phyloP scores from a whole-genome alignment of 2,329 filamentous ascomycete species.

The Lojkania enalia region DNA sequence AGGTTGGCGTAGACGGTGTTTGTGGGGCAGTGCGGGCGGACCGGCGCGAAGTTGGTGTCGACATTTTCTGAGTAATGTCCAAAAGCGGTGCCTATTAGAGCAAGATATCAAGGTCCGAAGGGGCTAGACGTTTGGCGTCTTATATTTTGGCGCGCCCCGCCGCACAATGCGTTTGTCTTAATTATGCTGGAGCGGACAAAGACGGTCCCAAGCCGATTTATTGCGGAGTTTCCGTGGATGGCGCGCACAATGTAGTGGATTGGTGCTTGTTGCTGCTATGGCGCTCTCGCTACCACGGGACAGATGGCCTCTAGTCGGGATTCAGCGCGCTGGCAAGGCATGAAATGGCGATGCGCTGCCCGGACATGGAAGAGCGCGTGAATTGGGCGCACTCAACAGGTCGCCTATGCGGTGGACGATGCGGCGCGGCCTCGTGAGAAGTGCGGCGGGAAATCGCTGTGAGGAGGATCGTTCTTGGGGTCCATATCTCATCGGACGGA shows the following conservation, averaged over 20 bases:
- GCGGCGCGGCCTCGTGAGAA: constrained; percentile 26
- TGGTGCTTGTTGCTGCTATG: too few relatives aligned
- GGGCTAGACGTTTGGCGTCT: background rate
- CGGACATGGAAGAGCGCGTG: background rate
- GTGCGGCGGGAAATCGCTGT: constrained; percentile 40
- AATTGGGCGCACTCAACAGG: background rate
- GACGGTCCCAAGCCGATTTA: background rate
- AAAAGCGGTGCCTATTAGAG: background rate
- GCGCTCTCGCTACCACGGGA: too few relatives aligned
- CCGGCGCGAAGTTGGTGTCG: constrained; percentile 24
- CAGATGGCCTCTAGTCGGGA: background rate
- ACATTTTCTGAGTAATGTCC: constrained; percentile 23
- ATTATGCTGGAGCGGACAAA: background rate
- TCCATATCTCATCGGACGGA: constrained; percentile 32
- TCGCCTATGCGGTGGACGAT: constrained; percentile 1
- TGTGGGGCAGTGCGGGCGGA: constrained; percentile 18
- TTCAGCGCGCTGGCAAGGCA: background rate
- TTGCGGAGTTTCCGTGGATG: background rate
- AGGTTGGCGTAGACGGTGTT: constrained; percentile 23
- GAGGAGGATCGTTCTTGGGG: constrained; percentile 39
- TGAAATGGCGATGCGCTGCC: background rate
- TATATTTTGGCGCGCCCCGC: constrained; percentile 1
- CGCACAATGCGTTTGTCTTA: constrained; percentile 11
- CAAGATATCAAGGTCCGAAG: background rate
- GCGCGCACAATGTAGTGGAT: background rate